Conservation (phyloP, 2,329 filamentous ascomycete species). For the Nakataea oryzae region DNA sequence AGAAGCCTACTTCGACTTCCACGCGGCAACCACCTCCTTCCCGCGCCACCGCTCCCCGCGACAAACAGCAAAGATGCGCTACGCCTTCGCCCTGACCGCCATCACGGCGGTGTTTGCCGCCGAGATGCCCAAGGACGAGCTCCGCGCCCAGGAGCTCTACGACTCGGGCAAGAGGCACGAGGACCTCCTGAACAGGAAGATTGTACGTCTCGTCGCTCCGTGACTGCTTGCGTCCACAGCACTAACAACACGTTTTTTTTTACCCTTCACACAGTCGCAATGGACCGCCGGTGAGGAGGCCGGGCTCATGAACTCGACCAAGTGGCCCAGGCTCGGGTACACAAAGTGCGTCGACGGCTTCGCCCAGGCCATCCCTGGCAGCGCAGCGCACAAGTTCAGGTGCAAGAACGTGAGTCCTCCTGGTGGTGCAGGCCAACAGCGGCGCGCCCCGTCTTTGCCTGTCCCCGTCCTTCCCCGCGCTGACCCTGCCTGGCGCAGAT, state of each 20-base stretch:
- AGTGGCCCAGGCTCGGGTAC: constrained; percentile 1
- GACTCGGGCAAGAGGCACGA: neutral
- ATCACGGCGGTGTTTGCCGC: neutral
- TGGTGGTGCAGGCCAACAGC: too few species aligned
- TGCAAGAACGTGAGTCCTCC: constrained; percentile 1
- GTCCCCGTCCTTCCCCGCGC: too few species aligned
- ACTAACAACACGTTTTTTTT: neutral
- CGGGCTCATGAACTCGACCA: neutral
- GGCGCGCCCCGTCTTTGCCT: too few species aligned
- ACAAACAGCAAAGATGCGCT: neutral
- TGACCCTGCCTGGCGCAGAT: neutral
- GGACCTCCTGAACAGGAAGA: neutral
- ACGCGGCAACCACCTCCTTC: too few species aligned
- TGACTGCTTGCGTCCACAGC: too few species aligned
- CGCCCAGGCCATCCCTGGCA: neutral
- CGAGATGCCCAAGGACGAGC: constrained; percentile 4
- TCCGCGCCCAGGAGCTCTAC: neutral
- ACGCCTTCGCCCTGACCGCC: neutral
- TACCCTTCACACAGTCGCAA: neutral
- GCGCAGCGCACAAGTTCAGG: constrained; percentile 1
- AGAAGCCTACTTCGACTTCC: too few species aligned
- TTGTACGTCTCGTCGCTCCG: neutral
- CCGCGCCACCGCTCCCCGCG: too few species aligned
- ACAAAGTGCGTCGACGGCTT: constrained; percentile 2
- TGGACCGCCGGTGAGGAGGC: constrained; percentile 2